Evolutionary conservation across 2,329 filamentous ascomycete species (phyloP).

Genomic region (Magnaporthiopsis poae): DNA sequence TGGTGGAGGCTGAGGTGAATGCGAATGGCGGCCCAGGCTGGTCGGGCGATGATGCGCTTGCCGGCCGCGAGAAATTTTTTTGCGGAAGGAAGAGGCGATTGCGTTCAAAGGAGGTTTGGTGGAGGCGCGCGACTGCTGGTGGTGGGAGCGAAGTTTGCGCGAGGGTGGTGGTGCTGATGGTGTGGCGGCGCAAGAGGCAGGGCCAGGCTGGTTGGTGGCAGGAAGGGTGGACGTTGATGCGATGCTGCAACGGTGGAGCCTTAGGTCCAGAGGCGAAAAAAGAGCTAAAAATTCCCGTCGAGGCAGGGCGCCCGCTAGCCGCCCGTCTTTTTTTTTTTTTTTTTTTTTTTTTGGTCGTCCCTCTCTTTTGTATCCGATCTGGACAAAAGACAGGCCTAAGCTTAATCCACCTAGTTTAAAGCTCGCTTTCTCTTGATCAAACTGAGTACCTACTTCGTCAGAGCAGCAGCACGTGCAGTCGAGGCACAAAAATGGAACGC

Average conservation of each 20-base stretch:
- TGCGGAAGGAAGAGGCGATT: not conserved
- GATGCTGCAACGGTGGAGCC: not conserved
- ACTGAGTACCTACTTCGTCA: not conserved
- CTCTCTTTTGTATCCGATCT: too few species aligned
- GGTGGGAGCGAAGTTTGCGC: not conserved
- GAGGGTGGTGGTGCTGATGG: not conserved
- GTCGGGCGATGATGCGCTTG: not conserved
- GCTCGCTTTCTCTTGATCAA: too few species aligned
- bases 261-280: not conserved
- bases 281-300: not conserved
- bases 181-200: not conserved
- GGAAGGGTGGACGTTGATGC: constrained; percentile 6
- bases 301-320: not conserved
- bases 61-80: not conserved
- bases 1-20: not conserved
- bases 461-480: not conserved
- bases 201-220: not conserved
- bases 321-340: not conserved
- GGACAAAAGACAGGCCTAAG: too few species aligned
- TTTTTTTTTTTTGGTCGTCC: too few species aligned
- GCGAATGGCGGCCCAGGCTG: not conserved
- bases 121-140: not conserved
- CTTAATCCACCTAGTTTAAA: too few species aligned
- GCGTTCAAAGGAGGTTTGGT: not conserved
- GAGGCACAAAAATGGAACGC: not conserved